phyloP scores from a whole-genome alignment of 306 rosid species.

The Hippophae gyantsensis region DNA sequence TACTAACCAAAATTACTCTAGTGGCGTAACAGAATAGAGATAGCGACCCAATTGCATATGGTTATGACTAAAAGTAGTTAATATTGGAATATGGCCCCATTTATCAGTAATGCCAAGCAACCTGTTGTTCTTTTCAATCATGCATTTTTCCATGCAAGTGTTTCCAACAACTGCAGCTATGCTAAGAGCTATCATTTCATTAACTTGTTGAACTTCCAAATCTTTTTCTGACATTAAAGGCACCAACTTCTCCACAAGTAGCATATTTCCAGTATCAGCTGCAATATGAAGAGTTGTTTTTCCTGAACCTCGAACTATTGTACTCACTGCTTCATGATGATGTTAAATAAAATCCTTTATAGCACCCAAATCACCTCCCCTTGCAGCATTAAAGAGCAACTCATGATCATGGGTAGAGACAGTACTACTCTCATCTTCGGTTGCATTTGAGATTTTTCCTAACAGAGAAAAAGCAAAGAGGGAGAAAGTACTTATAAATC shows the following conservation, averaged over 20 bases:
- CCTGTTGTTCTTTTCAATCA: constrained; percentile 1
- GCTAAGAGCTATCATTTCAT: not conserved
- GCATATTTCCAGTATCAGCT: not conserved
- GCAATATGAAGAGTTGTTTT: not conserved
- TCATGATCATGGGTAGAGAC: not conserved
- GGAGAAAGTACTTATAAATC: too few relatives aligned
- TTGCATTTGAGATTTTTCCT: too few relatives aligned
- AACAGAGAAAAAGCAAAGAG: too few relatives aligned
- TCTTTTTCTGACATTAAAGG: not conserved
- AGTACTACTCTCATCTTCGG: too few relatives aligned
- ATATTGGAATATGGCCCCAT: not conserved
- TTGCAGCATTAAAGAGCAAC: not conserved
- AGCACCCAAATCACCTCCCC: not conserved
- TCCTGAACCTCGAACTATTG: not conserved
- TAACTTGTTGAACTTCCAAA: not conserved
- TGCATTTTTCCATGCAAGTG: not conserved
- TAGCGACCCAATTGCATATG: constrained; percentile 6
- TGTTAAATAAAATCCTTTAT: not conserved
- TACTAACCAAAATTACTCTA: too few relatives aligned
- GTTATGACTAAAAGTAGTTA: not conserved
- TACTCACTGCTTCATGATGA: not conserved
- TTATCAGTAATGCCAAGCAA: not conserved
- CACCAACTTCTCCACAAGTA: not conserved
- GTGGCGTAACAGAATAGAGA: too few relatives aligned
- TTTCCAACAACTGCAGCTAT: not conserved